Conservation (phyloP, 2,329 filamentous ascomycete species). For the Sclerotinia trifoliorum region DNA sequence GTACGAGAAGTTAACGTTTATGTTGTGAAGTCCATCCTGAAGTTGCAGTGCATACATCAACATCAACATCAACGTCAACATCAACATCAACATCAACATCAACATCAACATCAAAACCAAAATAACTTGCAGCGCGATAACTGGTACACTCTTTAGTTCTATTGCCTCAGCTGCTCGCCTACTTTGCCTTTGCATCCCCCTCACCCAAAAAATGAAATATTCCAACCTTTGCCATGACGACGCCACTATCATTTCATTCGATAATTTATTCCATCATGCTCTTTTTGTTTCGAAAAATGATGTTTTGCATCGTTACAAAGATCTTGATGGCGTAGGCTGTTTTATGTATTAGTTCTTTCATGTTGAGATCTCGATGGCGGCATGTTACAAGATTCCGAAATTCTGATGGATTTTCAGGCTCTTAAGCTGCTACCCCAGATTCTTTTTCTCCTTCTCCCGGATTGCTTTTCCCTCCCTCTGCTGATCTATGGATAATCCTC, state of each 20-base stretch:
- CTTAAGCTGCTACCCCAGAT: constrained; percentile 16
- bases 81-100: too few species aligned
- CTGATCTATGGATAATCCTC: constrained; percentile 10
- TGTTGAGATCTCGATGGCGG: not conserved
- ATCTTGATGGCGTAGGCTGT: constrained; percentile 3
- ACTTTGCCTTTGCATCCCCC: not conserved
- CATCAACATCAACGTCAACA: not conserved
- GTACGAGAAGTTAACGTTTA: not conserved
- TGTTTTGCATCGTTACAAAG: not conserved
- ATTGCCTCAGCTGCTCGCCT: not conserved
- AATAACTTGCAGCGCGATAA: not conserved
- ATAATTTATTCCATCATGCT: not conserved
- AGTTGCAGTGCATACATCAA: not conserved
- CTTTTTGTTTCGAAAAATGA: not conserved
- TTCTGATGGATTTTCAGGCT: not conserved
- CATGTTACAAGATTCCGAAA: not conserved
- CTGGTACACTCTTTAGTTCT: not conserved
- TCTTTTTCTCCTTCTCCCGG: not conserved
- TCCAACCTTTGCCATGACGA: not conserved
- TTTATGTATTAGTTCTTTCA: not conserved
- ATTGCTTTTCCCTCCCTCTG: not conserved
- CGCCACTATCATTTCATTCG: constrained; percentile 12
- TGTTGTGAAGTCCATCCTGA: constrained; percentile 3
- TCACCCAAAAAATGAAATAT: not conserved
- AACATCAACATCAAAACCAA: too few species aligned